Evolutionary conservation across 768 basidiomycete species (phyloP), one percentile per base, ranked within the genome.

Genomic region (Cantharellus cinnabarinus): DNA sequence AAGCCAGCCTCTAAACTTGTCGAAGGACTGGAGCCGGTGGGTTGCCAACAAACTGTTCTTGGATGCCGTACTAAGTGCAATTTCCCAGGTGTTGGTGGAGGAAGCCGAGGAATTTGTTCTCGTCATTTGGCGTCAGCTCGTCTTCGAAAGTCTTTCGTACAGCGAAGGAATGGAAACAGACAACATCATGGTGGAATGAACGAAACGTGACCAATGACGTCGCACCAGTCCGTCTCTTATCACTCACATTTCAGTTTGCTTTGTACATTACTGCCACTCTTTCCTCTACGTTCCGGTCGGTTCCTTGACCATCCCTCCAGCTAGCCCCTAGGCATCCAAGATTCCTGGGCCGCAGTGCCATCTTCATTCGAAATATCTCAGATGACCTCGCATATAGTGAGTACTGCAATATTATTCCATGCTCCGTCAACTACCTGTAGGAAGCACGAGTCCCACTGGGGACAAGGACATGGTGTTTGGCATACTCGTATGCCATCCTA

Each of bases 101-200:
- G 91, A 97, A 68, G 90, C 91, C 3, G 72, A 73, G 37, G 82
- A 89, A 61, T 78, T 93, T 60, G 75, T 79, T n/a, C 69, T 82
- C 65, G 76, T 76, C 62, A 75, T 95, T 54, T 97, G 91, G 91
- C 80, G 89, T 58, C 86, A 89, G 71, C 78, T 94, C 64, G 87
- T 90, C 56, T 94, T 94, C 68, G 91, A 97, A 75, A 90, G 89
- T 66, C 85, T 89, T 79, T 87, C 90, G 37, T 91, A 88, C 68
- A 82, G 79, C 62, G 87, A 91, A 70, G 89, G 89, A 44, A 74
- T 94, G 62, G 80, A 85, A 65, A 90, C 89, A 35, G 89, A 89
- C 64, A 79, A 77, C 68, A 79, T 86, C 79, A 75, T 85, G 72
- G 82, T 89, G 51, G 52, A 61, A 20, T 62, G 53, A 56, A 50